A percentile compares a stretch with the other conserved stretches of the same genome.
Evolutionary conservation across 2,329 filamentous ascomycete genomes (phyloP).

Genomic region (Alternaria hordeiaustralica): DNA sequence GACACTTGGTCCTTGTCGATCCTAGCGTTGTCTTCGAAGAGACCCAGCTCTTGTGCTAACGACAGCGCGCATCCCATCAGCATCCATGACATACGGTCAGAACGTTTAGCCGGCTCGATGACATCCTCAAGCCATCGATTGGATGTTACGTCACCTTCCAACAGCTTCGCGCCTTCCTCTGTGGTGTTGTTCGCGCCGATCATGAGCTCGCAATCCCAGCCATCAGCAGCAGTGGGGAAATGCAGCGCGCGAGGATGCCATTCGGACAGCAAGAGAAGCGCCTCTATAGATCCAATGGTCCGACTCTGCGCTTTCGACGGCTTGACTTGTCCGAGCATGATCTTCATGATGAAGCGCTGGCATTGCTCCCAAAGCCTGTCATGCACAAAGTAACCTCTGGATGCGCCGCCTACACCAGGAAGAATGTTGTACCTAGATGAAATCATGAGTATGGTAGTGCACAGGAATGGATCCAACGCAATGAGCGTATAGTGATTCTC

Average conservation of each 20-base stretch:
- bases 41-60: constrained; percentile 59
- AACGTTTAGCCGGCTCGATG: constrained; percentile 60
- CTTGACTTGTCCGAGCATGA: constrained; percentile 63
- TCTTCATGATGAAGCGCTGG: constrained; percentile 60
- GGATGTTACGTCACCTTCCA: constrained; percentile 46
- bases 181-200: constrained; percentile 51
- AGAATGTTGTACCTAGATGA: constrained; percentile 59
- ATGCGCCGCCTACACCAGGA: constrained; percentile 50
- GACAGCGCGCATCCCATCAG: constrained; percentile 61
- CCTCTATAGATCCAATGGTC: constrained; percentile 61
- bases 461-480: constrained; percentile 60
- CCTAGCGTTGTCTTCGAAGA: constrained; percentile 54
- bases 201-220: constrained; percentile 63
- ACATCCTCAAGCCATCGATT: constrained; percentile 61
- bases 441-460: constrained; percentile 61
- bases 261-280: constrained; percentile 61
- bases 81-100: constrained; percentile 68
- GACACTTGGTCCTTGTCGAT: constrained; percentile 46
- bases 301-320: constrained; percentile 58
- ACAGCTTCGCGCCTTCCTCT: constrained; percentile 40
- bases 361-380: constrained; percentile 62
- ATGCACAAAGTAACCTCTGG: constrained; percentile 61
- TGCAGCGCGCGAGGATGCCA: constrained; percentile 64
- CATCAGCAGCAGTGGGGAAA: constrained; percentile 60
- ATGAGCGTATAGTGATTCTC: constrained; percentile 57